Base-by-base conservation (phyloP, 306 rosid species). In the Sindora glabra region DNA sequence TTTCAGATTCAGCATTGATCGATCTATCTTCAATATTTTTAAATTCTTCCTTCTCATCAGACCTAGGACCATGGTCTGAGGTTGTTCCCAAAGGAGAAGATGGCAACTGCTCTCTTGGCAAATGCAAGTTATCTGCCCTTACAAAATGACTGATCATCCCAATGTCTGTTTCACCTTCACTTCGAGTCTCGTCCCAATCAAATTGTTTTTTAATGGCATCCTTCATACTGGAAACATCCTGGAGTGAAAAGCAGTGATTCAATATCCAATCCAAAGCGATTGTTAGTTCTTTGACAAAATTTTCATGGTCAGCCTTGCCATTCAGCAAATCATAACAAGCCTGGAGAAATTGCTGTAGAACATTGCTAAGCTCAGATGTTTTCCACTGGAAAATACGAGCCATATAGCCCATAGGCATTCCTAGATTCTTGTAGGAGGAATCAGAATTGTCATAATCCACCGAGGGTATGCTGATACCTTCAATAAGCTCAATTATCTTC, bases 371-470 rank as follows among this genome's bases (percentile, higher is more conserved):
- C 64, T 90, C 97, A 46, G 85, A 86, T 56, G 71, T 68, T 75
- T 90, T 90, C 97, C 97, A 90, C 65, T 86, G 95, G 79, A 90
- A 83, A 74, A 84, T 85, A 54, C 94, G 97, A 11, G 69, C 90
- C 75, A 77, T 70, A 71, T 86, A 90, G 56, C 82, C 95, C 1
- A 76, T 48, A 22, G 89, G 71, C 72, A 72, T 52, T 68, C 74
- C 97, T 19, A 74, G 71, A 64, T 72, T 73, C 32, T 56, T 75
- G 59, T 30, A 34, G 34, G 50, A 51, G 13, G 78, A 46, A 54
- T 73, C 83, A 16, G 71, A 56, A 56, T 69, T 61, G 48, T 68
- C 80, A 47, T 33, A 64, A 37, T 76, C 86, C 46, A 76, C 67
- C 36, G 84, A 74, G 13, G 83, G 83, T 67, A 86, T 37, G 65